These are phyloP conservation scores for Jaltomata sinuosa DNA, from an alignment of 257 asterid species.

Conservation along the genomic window DNA sequence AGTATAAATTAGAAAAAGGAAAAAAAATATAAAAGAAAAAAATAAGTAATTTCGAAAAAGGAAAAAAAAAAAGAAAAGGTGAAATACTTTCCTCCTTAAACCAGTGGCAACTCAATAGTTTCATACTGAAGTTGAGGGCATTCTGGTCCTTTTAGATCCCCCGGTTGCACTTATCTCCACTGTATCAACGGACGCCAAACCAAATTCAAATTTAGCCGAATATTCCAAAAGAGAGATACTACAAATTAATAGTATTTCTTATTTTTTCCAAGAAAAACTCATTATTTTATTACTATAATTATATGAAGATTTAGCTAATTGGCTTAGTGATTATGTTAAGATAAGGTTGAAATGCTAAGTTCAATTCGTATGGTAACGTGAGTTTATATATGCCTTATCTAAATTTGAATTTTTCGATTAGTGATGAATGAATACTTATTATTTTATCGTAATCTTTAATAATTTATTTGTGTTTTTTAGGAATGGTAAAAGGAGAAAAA, in stretches of 20 bases:
- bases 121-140: not conserved
- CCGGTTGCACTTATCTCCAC: not conserved
- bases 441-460: not conserved
- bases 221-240: not conserved
- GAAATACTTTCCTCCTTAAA: not conserved
- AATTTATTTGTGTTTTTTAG: accelerated
- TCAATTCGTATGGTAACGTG: slow-evolving; percentile 18
- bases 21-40: not conserved
- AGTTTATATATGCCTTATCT: not conserved
- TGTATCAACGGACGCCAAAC: slow-evolving; percentile 23
- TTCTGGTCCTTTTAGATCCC: not conserved
- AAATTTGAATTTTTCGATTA: not conserved
- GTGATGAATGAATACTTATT: not conserved
- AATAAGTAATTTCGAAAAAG: no score
- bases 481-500: no score
- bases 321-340: not conserved
- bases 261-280: not conserved
- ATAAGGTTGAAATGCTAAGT: not conserved
- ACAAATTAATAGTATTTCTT: not conserved
- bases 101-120: slow-evolving; percentile 18
- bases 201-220: slow-evolving; percentile 18
- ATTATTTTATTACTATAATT: not conserved
- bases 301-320: not conserved
- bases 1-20: no score
- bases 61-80: not conserved